Base-by-base conservation (phyloP, 352 stramenopile genomes). In the Globisporangium perplexum region DNA sequence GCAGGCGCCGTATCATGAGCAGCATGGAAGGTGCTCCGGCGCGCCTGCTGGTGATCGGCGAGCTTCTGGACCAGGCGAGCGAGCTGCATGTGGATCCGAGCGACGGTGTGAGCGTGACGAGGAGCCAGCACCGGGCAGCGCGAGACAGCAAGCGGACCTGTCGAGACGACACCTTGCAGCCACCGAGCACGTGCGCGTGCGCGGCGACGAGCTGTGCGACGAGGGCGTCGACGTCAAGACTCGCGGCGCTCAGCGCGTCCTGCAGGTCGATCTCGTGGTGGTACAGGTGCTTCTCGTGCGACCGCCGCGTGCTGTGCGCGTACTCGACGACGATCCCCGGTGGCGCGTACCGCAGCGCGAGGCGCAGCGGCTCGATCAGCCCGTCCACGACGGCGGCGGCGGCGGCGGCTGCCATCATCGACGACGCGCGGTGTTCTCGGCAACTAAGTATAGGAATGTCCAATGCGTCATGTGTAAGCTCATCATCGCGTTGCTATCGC, bases 241-340 rank as follows among this genome's bases (percentile, higher is more conserved):
- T 1, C 17, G 17, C 4, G 38, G 30, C 14, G 24, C 17, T 44
- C 4, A 75, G 28, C 11, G 49, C 45, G 23, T 51, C 23, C 31
- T 72, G 63, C 15, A 88, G 55, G 42, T 83, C 62, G 45, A 88
- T 85, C 52, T 78, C 74, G 52, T 86, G 77, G 43, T 85, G 74
- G 57, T 75, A 88, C 3, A 88, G 63, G 7, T n/a, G 39, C n/a
- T 45, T 22, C 39, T 11, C 39, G 39, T 14, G 10, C 18, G 39
- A 26, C 62, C 74, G 63, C 6, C 26, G 54, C 45, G 11, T 39
- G 49, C 17, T 71, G 53, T 24, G 43, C 28, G 62, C 41, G 53
- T 88, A 86, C 64, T 89, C 77, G 22, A 86, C 67, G 28, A 86
- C 77, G 57, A 87, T 77, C 0, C 69, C 67, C 12, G 77, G 75